Evolutionary conservation across 371 early-diverging fungal species (phyloP).

Genomic region (Mycotypha africana): DNA sequence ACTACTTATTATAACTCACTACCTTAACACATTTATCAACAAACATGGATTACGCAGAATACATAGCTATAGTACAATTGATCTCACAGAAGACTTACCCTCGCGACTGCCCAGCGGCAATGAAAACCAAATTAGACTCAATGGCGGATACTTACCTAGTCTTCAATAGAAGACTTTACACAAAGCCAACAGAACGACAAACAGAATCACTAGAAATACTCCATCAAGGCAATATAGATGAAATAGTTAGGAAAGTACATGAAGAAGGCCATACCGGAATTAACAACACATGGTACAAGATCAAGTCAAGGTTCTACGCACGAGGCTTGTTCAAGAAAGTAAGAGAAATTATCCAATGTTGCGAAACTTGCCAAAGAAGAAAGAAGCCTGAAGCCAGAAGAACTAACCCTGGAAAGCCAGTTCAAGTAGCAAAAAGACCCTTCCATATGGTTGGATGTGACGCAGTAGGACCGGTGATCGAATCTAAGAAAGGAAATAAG

Average conservation of each 20-base stretch:
- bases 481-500: conserved; percentile 5
- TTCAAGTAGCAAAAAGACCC: conserved; percentile 1
- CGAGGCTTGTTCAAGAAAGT: too few relatives aligned
- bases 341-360: neutral
- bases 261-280: conserved; percentile 14
- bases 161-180: too few relatives aligned
- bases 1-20: too few relatives aligned
- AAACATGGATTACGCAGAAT: too few relatives aligned
- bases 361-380: neutral
- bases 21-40: too few relatives aligned
- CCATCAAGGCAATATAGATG: conserved; percentile 2
- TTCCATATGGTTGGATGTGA: conserved; percentile 15
- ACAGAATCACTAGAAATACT: too few relatives aligned
- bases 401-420: neutral
- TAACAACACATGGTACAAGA: neutral
- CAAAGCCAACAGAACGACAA: too few relatives aligned
- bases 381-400: too few relatives aligned
- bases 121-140: too few relatives aligned
- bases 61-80: neutral
- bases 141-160: too few relatives aligned
- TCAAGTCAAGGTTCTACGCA: too few relatives aligned
- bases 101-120: too few relatives aligned
- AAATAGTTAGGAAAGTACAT: conserved; percentile 4
- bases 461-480: conserved; percentile 16
- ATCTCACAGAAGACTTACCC: neutral